phyloP scores from a whole-genome alignment of 495 filamentous ascomycete genomes.

The Lepraria neglecta region DNA sequence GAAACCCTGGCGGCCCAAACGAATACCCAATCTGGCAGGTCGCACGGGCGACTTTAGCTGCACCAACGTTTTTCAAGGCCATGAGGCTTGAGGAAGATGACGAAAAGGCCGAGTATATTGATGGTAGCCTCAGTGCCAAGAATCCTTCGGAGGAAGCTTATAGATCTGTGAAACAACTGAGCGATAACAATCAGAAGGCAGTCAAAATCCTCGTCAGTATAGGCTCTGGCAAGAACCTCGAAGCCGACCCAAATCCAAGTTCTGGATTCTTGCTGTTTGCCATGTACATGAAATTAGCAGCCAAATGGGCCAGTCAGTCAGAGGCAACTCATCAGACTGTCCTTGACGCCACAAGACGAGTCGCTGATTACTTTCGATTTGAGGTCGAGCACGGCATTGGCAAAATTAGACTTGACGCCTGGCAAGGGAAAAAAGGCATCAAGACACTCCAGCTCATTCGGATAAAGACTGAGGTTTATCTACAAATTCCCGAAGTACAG shows the following conservation, averaged over 20 bases:
- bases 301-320: conserved; percentile 17
- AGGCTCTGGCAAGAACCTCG: conserved; percentile 26
- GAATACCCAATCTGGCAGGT: conserved; percentile 43
- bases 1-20: conserved; percentile 24
- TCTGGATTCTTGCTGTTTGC: not conserved
- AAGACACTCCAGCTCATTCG: conserved; percentile 9
- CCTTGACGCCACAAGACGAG: not conserved
- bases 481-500: not conserved
- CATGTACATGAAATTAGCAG: conserved; percentile 8
- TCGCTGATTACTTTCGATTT: conserved; percentile 11
- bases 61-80: conserved; percentile 44
- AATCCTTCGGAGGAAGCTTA: conserved; percentile 29
- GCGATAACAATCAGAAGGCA: conserved; percentile 9
- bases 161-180: conserved; percentile 19
- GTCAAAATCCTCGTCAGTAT: conserved; percentile 28
- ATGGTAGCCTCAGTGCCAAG: conserved; percentile 29
- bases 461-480: conserved; percentile 4
- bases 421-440: conserved; percentile 9
- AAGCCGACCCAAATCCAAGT: not conserved
- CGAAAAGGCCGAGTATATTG: conserved; percentile 23
- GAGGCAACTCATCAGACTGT: conserved; percentile 11
- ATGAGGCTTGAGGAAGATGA: conserved; percentile 24
- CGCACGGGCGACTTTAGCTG: too few species aligned
- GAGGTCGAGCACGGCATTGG: conserved; percentile 17
- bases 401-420: conserved; percentile 19